These are phyloP conservation scores for Phytopythium oedochilum DNA, from an alignment of 352 stramenopile genomes.

Conservation along the genomic window DNA sequence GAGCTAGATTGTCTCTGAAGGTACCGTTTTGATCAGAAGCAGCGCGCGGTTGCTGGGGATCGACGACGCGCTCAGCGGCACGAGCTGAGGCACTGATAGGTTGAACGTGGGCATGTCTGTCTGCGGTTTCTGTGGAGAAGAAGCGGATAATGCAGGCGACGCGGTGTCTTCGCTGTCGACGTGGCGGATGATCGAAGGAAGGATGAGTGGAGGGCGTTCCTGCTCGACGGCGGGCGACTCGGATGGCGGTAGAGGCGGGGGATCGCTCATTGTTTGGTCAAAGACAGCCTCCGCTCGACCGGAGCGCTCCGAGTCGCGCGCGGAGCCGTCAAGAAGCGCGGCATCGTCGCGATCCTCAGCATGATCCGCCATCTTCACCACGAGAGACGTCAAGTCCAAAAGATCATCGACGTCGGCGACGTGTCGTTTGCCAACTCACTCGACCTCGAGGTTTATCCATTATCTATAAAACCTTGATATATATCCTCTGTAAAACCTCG, in stretches of 20 bases:
- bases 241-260: not conserved
- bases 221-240: not conserved
- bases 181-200: not conserved
- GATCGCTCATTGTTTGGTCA: too few relatives aligned
- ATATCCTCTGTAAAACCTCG: too few relatives aligned
- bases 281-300: too few relatives aligned
- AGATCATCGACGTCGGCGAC: not conserved
- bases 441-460: not conserved
- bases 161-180: not conserved
- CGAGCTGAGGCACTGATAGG: not conserved
- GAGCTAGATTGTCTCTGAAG: too few relatives aligned
- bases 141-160: not conserved
- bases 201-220: not conserved
- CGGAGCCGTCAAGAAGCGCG: not conserved
- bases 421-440: not conserved
- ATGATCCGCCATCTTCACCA: too few relatives aligned
- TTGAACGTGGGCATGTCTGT: not conserved
- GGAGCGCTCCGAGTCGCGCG: not conserved
- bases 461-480: too few relatives aligned
- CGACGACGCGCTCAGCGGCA: not conserved
- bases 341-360: not conserved
- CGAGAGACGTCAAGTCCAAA: too few relatives aligned
- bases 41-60: constrained; percentile 1
- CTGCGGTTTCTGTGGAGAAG: not conserved
- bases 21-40: constrained; percentile 36